Evolutionary conservation across 2,329 filamentous ascomycete genomes (phyloP), one percentile per base, ranked within the genome.

Genomic region (Daldinia eschscholtzii): DNA sequence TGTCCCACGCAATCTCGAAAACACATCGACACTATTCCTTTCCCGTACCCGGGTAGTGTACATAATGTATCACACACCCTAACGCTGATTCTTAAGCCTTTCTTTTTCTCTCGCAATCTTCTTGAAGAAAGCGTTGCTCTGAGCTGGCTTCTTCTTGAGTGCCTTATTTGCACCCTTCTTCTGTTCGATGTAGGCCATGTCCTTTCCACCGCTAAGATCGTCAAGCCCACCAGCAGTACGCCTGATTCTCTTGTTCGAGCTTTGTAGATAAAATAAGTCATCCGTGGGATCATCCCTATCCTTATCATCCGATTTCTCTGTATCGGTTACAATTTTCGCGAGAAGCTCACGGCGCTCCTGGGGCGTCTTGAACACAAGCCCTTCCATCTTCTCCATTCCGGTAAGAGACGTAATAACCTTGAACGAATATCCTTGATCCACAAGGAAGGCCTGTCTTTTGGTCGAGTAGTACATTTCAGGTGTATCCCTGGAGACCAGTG

Each of bases 381-480:
- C 90, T 0, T 92, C 90, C 60, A 95, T 91, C 66, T 93, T 88
- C 68, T 98, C 93, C 71, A 99, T 93, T 57, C 95, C 96, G 76
- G 94, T 91, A 6, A 99, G 86, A 76, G 97, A 93, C 0, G 96
- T 99, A 79, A 99, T 99, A 70, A 98, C 95, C 79, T 98, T 98
- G 87, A 99, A 99, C 0, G 96, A 95, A 79, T 99, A 99, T 9
- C 96, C 96, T 81, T 99, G 96, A 73, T 99, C 96, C 23, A 99
- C 94, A 0, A 99, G 85, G 83, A 99, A 99, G 0, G 96, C 95
- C 80, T 99, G 96, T 9, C 96, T 89, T 81, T 98, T 98, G 3
- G 94, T 94, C 0, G 95, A 98, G 80, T 97, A 99, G 78, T 91
- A 96, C 95, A 99, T 98, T 80, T 99, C 96, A 69, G 94, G 91